Conservation (phyloP, 345 rosid species). For the Citrus inodora region DNA sequence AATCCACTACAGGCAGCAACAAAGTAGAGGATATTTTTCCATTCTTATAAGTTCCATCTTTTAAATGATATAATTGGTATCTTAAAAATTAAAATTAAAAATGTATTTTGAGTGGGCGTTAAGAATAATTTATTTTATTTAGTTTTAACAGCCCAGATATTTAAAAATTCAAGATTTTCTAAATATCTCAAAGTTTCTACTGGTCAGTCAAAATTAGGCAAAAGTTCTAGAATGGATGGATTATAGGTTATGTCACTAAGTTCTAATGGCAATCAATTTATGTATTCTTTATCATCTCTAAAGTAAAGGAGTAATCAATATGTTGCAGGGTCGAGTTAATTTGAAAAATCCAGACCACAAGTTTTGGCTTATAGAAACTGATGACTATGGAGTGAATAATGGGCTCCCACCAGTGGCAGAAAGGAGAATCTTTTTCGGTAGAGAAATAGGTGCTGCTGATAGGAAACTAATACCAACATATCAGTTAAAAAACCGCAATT, state of each 20-base stretch:
- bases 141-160: background rate
- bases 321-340: constrained; percentile 70
- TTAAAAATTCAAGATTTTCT: background rate
- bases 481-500: constrained; percentile 76
- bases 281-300: background rate
- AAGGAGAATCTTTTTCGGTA: constrained; percentile 78
- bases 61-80: background rate
- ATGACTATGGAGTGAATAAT: constrained; percentile 64
- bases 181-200: background rate
- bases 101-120: background rate
- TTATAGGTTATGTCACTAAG: background rate
- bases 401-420: constrained; percentile 83
- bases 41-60: background rate
- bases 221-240: background rate
- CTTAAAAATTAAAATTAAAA: background rate
- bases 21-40: background rate
- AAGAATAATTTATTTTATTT: background rate
- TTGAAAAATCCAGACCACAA: constrained; percentile 73
- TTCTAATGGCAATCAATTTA: background rate
- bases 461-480: constrained; percentile 84
- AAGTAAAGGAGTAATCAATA: constrained; percentile 9
- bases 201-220: background rate
- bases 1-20: background rate
- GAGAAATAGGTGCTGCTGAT: constrained; percentile 90
- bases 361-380: constrained; percentile 87